phyloP scores from a whole-genome alignment of 2,329 filamentous ascomycete genomes.

The Botrytis sinoallii region DNA sequence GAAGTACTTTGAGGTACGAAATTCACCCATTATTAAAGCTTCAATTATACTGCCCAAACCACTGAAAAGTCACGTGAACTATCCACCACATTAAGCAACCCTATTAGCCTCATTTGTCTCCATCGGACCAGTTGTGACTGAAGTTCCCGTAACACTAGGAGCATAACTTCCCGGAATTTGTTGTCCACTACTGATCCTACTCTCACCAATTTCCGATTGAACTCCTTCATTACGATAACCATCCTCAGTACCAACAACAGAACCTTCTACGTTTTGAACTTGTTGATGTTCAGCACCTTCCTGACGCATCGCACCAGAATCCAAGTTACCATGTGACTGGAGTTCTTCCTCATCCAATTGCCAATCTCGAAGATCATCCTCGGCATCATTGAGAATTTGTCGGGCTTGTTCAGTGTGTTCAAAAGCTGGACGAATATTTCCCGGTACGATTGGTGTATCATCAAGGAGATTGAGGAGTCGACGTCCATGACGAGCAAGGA shows the following conservation, averaged over 20 bases:
- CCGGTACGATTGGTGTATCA: conserved; percentile 84
- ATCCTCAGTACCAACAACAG: conserved; percentile 1
- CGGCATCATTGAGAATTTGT: conserved; percentile 87
- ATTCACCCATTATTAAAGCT: not conserved
- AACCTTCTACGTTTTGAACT: conserved; percentile 1
- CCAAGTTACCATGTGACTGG: not conserved
- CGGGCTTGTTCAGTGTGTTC: conserved; percentile 64
- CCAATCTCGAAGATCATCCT: conserved; percentile 83
- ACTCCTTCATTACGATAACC: not conserved
- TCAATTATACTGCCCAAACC: not conserved
- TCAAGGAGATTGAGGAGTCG: conserved; percentile 82
- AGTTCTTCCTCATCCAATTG: conserved; percentile 38
- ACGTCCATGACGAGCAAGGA: conserved; percentile 86
- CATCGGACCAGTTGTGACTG: conserved; percentile 10
- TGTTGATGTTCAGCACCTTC: not conserved
- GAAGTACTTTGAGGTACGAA: not conserved
- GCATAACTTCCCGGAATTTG: conserved; percentile 9
- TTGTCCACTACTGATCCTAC: conserved; percentile 18
- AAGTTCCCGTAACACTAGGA: conserved; percentile 11
- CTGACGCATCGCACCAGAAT: not conserved
- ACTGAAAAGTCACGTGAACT: not conserved
- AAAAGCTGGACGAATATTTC: conserved; percentile 71
- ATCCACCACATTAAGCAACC: not conserved
- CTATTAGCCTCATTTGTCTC: conserved; percentile 9
- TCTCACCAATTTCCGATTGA: not conserved